Base-by-base conservation (phyloP, 768 basidiomycete species). In the Rhodosporidiobolus sp. region DNA sequence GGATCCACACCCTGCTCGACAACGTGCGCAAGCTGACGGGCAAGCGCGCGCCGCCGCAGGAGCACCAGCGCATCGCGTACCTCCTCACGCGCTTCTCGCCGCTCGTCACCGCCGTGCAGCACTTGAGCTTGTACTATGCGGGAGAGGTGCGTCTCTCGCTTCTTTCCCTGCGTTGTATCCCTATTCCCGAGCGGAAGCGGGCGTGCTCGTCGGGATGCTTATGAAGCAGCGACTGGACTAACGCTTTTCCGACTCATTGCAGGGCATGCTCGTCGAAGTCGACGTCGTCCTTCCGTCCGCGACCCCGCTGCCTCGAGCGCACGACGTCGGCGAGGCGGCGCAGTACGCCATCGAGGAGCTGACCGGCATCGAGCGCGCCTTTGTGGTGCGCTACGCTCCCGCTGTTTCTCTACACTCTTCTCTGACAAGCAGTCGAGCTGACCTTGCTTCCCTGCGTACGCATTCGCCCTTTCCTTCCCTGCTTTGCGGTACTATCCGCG, bases 81-180 rank as follows among this genome's bases (percentile, higher is more conserved):
- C 79, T 83, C 30, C 80, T 81, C 50, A 80, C 81, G 8, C 74
- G 83, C 11, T 83, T 83, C 79, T 80, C 79, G 53, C 80, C 82
- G 5, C 79, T 83, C 10, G 72, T 81, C 28, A 79, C 78, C 52
- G 81, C 80, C 28, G 77, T 79, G 6, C 80, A 81, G 67, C 76
- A 78, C 72, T 77, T 82, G 7, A 79, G 80, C 32, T 78, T 82
- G 65, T 83, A 82, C 76, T 79, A 82, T 68, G 79, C 81, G 19
- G 83, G 83, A 11, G 80, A 82, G 70, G 67, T 60, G 9, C 32
- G 34, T 56, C n/a, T n/a, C 45, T 30, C 4, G 46, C 24, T n/a
- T 32, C n/a, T n/a, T n/a, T n/a, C n/a, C n/a, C n/a, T n/a, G n/a
- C n/a, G n/a, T n/a, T n/a, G n/a, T n/a, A n/a, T n/a, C n/a, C n/a